Conservation (phyloP, 352 stramenopile genomes). For the Pythium dissimile region DNA sequence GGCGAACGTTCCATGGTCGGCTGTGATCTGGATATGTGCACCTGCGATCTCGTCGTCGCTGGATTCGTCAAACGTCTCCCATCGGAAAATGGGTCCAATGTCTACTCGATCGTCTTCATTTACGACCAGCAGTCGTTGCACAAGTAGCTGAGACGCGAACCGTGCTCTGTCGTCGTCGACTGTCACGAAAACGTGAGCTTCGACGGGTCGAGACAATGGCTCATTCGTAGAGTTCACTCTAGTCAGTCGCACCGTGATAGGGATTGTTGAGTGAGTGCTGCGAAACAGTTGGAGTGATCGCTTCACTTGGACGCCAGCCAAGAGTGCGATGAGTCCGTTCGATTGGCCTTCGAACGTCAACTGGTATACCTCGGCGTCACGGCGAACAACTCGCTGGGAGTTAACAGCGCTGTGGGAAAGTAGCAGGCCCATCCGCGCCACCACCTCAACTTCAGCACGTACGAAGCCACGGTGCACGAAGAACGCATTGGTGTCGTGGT, state of each 20-base stretch:
- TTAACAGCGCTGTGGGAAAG: not conserved
- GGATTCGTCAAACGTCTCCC: not conserved
- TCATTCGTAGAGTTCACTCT: too few relatives aligned
- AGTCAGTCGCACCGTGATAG: too few relatives aligned
- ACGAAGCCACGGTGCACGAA: slow-evolving; percentile 1
- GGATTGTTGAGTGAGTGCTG: not conserved
- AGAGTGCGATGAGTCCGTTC: not conserved
- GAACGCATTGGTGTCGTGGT: not conserved
- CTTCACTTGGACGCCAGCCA: not conserved
- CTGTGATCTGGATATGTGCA: not conserved
- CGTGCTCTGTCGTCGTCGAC: not conserved
- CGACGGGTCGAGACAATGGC: not conserved
- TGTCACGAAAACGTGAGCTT: not conserved
- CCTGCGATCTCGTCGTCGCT: not conserved
- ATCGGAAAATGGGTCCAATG: not conserved
- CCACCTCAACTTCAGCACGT: not conserved
- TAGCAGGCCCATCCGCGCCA: not conserved
- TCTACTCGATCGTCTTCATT: not conserved
- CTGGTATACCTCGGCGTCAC: not conserved
- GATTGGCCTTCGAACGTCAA: slow-evolving; percentile 10
- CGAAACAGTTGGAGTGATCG: not conserved
- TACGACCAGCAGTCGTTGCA: not conserved
- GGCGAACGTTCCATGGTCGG: not conserved
- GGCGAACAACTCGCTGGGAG: not conserved
- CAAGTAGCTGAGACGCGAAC: not conserved